These are phyloP conservation scores for Talaromyces marneffei DNA, from an alignment of 2,329 filamentous ascomycete genomes.

Conservation along the genomic window DNA sequence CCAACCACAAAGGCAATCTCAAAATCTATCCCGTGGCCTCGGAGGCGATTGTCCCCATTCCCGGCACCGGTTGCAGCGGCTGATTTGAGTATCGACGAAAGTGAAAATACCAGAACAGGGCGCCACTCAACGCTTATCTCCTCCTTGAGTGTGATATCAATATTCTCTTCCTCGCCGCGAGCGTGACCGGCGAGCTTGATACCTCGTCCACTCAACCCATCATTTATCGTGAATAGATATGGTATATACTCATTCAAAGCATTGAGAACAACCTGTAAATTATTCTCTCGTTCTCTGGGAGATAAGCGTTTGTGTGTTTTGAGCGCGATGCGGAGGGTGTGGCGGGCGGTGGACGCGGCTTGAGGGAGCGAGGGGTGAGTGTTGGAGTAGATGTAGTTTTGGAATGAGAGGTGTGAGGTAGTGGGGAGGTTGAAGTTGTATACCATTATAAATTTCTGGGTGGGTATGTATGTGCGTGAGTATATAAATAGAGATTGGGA, in stretches of 20 bases:
- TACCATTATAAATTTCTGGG: conserved; percentile 59
- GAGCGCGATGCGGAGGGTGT: conserved; percentile 72
- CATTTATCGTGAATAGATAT: conserved; percentile 72
- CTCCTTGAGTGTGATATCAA: conserved; percentile 62
- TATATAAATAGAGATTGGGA: not conserved
- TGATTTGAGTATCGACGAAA: conserved; percentile 26
- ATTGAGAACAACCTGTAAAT: conserved; percentile 64
- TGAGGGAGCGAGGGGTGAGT: conserved; percentile 87
- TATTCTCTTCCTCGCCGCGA: conserved; percentile 50
- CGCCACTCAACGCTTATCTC: conserved; percentile 74
- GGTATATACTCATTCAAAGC: conserved; percentile 73
- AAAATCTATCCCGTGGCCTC: conserved; percentile 70
- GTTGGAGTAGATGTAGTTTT: conserved; percentile 66
- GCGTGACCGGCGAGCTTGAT: conserved; percentile 22
- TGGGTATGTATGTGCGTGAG: not conserved
- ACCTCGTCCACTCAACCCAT: conserved; percentile 55
- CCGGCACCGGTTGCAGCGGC: not conserved
- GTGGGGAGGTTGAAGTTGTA: conserved; percentile 85
- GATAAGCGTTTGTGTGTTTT: conserved; percentile 88
- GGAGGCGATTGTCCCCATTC: conserved; percentile 56
- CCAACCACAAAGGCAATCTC: conserved; percentile 76
- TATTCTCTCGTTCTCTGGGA: conserved; percentile 60
- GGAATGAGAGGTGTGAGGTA: conserved; percentile 79
- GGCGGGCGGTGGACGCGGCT: conserved; percentile 73
- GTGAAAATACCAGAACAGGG: conserved; percentile 61